phyloP scores from a whole-genome alignment of 352 stramenopile genomes.

The Globisporangium polare region DNA sequence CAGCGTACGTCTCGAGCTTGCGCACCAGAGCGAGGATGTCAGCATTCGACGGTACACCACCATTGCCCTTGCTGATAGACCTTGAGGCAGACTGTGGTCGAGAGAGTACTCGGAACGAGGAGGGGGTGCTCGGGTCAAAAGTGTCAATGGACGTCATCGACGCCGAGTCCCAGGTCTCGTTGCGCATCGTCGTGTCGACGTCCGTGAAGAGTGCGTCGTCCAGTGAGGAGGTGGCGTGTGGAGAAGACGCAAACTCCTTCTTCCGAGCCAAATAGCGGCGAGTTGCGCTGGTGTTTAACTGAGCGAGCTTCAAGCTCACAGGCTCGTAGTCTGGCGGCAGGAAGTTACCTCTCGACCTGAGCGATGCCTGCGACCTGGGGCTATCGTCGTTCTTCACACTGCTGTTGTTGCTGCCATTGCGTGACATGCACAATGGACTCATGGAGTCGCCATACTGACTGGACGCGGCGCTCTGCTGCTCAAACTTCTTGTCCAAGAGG shows the following conservation, averaged over 20 bases:
- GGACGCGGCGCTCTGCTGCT: slow-evolving; percentile 20
- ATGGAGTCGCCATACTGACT: slow-evolving; percentile 16
- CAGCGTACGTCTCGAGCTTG: slow-evolving; percentile 15
- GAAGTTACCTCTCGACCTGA: neutral
- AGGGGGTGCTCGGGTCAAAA: slow-evolving; percentile 16
- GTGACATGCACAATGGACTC: slow-evolving; percentile 24
- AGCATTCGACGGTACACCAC: slow-evolving; percentile 6
- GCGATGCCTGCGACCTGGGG: slow-evolving; percentile 13
- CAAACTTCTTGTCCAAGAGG: slow-evolving; percentile 58
- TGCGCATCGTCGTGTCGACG: slow-evolving; percentile 32
- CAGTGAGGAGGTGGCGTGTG: slow-evolving; percentile 6
- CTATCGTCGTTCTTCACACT: neutral
- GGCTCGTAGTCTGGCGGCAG: neutral
- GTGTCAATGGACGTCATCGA: slow-evolving; percentile 37
- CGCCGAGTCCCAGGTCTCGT: slow-evolving; percentile 28
- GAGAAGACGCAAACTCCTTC: slow-evolving; percentile 21
- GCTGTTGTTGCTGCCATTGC: slow-evolving; percentile 10
- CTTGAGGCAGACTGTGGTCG: slow-evolving; percentile 11
- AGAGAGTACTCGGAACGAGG: slow-evolving; percentile 11
- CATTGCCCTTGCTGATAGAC: neutral
- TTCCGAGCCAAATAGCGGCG: slow-evolving; percentile 14
- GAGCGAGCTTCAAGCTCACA: slow-evolving; percentile 4
- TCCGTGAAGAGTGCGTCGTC: slow-evolving; percentile 31
- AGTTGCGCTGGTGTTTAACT: slow-evolving; percentile 17
- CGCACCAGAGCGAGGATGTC: slow-evolving; percentile 19